Base-by-base conservation (phyloP, 257 asterid species). In the Petrea volubilis region DNA sequence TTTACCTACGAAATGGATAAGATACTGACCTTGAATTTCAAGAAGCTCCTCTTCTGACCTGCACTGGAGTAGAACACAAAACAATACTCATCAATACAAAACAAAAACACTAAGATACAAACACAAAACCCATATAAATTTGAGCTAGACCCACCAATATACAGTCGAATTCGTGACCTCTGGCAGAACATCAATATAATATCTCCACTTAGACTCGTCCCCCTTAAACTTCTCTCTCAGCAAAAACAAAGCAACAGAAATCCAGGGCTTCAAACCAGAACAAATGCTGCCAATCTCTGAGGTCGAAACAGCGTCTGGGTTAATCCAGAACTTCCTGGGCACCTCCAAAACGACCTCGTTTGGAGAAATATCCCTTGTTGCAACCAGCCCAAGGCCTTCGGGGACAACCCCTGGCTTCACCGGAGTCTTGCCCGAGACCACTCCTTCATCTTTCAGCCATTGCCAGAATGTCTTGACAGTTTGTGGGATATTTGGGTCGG, bases 11-110 rank as follows among this genome's bases (percentile, higher is more conserved):
- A n/a, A n/a, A n/a, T n/a, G n/a, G 38, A 70, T 50, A 57, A 7
- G 6, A 69, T 10, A 59, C 76, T 76, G 38, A 93, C 98, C 98
- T 84, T 86, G 96, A 86, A 94, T 87, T 86, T 94, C 97, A 79
- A 84, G 84, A 75, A 94, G 97, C 90, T 94, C 99, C 88, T 91
- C 97, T 75, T 94, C 98, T 84, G 99, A 94, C 99, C 99, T 94
- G 99, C 95, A 78, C 95, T 91, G 91, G 86, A 87, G 80, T 72
- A 80, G 67, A 81, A 86, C 67, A 78, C 74, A 77, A 77, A 82
- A 67, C 79, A 79, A 64, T 28, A 72, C 79, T 73, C 51, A 79
- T 78, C 71, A 82, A 73, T 58, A 78, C 46, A 49, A 59, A 81
- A 25, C 5, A 60, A 23, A 29, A 65, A 23, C 17, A 21, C 46